Percentiles rank a stretch among this genome's conserved stretches.
phyloP scores from a whole-genome alignment of 805 yeast species.

The Saturnispora dispora region DNA sequence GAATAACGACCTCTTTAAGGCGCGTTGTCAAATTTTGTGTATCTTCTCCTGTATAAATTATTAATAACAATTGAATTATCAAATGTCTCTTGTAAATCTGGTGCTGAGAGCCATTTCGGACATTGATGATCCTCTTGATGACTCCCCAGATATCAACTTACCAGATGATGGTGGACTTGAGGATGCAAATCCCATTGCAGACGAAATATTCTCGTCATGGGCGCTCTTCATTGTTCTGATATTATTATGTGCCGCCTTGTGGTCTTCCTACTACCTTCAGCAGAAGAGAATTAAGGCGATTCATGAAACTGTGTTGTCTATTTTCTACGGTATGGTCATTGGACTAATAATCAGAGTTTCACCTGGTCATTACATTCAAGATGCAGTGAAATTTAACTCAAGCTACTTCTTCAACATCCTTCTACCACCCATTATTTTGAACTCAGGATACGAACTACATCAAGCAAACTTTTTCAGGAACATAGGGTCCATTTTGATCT shows the following conservation, averaged over 20 bases:
- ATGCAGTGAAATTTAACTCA: slow-evolving; percentile 90
- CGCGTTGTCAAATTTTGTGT: neutral
- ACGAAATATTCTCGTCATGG: slow-evolving; percentile 96
- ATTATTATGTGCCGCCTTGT: slow-evolving; percentile 75
- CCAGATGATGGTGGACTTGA: slow-evolving; percentile 46
- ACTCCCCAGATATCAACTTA: slow-evolving; percentile 33
- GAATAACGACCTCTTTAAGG: neutral
- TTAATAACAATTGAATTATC: neutral
- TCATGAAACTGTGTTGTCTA: slow-evolving; percentile 96
- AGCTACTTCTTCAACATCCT: slow-evolving; percentile 89
- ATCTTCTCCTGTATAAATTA: neutral
- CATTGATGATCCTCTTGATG: slow-evolving; percentile 27
- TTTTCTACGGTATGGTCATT: slow-evolving; percentile 93
- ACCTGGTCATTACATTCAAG: slow-evolving; percentile 97
- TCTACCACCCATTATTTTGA: slow-evolving; percentile 91
- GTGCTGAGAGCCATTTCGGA: slow-evolving; percentile 3
- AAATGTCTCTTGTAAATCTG: slow-evolving; percentile 3
- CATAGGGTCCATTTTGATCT: slow-evolving; percentile 79
- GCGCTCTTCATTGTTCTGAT: slow-evolving; percentile 82
- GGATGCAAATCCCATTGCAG: slow-evolving; percentile 75
- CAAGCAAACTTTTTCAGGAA: slow-evolving; percentile 93
- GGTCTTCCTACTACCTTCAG: slow-evolving; percentile 92
- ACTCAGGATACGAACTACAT: slow-evolving; percentile 93
- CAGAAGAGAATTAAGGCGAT: slow-evolving; percentile 86
- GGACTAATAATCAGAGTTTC: slow-evolving; percentile 83